Conservation (phyloP, 495 filamentous ascomycete species). For the Lophium mytilinum region DNA sequence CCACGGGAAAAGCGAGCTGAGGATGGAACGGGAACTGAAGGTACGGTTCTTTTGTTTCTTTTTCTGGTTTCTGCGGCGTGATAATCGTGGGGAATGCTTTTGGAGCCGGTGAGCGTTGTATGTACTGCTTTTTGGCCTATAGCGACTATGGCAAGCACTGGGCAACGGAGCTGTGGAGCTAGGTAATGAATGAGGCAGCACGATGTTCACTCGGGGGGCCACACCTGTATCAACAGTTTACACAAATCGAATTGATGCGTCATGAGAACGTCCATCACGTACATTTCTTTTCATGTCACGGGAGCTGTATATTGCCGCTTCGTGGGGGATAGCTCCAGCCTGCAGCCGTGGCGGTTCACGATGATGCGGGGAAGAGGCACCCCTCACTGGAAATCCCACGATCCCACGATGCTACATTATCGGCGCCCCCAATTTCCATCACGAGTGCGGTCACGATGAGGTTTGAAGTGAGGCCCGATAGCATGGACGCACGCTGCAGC, state of each 20-base stretch:
- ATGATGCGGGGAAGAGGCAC: neutral
- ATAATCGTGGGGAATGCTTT: constrained; percentile 7
- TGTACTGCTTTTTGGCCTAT: constrained; percentile 2
- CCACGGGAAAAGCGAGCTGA: constrained; percentile 3
- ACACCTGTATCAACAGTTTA: constrained; percentile 21
- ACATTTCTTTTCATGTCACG: constrained; percentile 6
- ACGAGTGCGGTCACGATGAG: neutral
- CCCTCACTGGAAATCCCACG: neutral
- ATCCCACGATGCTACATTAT: neutral
- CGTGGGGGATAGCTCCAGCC: neutral
- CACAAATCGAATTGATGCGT: constrained; percentile 19
- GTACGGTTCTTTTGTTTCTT: constrained; percentile 16
- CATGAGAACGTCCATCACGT: neutral
- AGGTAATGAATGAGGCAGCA: constrained; percentile 10
- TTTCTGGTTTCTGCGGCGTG: constrained; percentile 9
- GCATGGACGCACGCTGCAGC: neutral
- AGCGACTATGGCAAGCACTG: constrained; percentile 6
- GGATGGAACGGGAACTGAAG: constrained; percentile 2
- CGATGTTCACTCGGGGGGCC: constrained; percentile 15
- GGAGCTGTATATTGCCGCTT: neutral
- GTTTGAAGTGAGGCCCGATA: neutral
- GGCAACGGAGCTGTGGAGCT: constrained; percentile 8
- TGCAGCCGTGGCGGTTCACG: neutral
- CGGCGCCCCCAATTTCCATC: neutral
- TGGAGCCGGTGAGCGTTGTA: constrained; percentile 5